Evolutionary conservation across 148 eudicot species (phyloP).

Genomic region (Camellia lanceoleosa): DNA sequence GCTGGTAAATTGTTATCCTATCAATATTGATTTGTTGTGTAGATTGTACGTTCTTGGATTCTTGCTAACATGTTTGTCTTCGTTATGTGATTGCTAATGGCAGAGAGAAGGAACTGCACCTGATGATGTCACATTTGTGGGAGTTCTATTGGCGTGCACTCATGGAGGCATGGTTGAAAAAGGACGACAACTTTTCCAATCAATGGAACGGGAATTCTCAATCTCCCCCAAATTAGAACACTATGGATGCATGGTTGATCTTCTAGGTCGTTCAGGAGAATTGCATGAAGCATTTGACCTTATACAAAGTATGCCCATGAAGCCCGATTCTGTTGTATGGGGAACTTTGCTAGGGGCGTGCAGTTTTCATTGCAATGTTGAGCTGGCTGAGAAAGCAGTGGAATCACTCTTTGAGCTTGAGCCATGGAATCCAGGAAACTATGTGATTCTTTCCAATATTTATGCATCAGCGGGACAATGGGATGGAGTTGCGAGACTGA

Average conservation of each 20-base stretch:
- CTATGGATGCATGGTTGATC: constrained; percentile 74
- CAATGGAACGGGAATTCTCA: constrained; percentile 36
- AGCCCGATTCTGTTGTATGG: constrained; percentile 56
- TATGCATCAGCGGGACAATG: constrained; percentile 46
- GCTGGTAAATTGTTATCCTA: constrained; percentile 33
- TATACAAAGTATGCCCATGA: constrained; percentile 41
- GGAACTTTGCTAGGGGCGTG: constrained; percentile 62
- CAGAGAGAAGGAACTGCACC: constrained; percentile 45
- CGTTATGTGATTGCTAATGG: background rate
- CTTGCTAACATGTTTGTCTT: background rate
- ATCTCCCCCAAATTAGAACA: constrained; percentile 52
- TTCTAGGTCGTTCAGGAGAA: constrained; percentile 62
- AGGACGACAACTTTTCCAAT: constrained; percentile 46
- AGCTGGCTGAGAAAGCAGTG: constrained; percentile 61
- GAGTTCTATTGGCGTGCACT: constrained; percentile 55
- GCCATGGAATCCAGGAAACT: constrained; percentile 66
- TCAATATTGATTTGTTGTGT: background rate
- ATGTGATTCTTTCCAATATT: constrained; percentile 64
- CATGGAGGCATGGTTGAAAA: constrained; percentile 48
- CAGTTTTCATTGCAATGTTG: constrained; percentile 45
- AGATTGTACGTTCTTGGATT: background rate
- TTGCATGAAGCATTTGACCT: constrained; percentile 45
- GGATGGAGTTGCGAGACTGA: constrained; percentile 55
- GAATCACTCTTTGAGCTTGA: constrained; percentile 48
- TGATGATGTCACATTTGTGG: constrained; percentile 54